Conservation (phyloP, 306 rosid species). For the Prunus mongolica region DNA sequence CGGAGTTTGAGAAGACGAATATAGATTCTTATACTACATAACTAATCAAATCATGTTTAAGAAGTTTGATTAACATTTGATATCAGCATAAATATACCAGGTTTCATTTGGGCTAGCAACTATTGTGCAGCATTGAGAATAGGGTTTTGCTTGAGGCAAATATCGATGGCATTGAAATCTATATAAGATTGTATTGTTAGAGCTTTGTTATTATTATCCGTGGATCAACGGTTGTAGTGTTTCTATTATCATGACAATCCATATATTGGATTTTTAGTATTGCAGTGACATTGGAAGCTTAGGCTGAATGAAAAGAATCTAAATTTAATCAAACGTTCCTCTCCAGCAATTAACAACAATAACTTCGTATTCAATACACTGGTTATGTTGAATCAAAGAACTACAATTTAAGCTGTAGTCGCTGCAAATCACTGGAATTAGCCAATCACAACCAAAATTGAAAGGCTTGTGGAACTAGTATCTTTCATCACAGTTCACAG, state of each 20-base stretch:
- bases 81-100: background rate
- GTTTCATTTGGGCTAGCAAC: background rate
- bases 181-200: background rate
- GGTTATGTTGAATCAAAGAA: background rate
- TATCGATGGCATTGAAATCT: background rate
- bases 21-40: slow-evolving; percentile 14
- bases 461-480: background rate
- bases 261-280: no score
- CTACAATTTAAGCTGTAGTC: background rate
- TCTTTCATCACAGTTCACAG: background rate
- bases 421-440: background rate
- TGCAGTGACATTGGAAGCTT: no score
- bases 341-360: no score
- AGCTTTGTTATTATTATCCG: background rate
- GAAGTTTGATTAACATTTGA: slow-evolving; percentile 10
- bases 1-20: slow-evolving; percentile 38
- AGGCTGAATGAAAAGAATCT: no score
- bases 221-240: background rate
- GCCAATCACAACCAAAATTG: background rate
- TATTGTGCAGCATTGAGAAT: background rate
- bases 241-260: no score
- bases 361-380: background rate
- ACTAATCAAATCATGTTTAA: slow-evolving; percentile 2
- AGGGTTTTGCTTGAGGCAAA: background rate
- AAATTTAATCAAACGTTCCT: no score